Evolutionary conservation across 2,329 filamentous ascomycete species (phyloP).

Genomic region (Thielaviopsis ethacetica): DNA sequence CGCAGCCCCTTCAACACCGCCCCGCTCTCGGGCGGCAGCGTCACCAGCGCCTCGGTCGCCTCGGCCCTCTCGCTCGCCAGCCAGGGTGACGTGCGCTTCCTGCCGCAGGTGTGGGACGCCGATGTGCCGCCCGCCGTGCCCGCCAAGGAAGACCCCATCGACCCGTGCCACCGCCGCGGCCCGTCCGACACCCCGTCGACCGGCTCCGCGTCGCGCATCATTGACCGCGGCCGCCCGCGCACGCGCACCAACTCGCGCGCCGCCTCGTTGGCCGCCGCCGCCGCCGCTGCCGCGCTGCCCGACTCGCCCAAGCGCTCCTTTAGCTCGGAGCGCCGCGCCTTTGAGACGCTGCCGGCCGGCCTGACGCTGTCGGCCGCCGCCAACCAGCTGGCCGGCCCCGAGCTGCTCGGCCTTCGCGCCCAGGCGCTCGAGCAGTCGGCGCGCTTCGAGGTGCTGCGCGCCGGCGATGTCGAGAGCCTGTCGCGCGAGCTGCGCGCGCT

Average conservation of each 20-base stretch:
- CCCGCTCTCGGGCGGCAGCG: background rate
- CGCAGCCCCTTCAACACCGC: background rate
- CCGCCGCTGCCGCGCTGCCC: constrained; percentile 12
- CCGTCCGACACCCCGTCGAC: constrained; percentile 31
- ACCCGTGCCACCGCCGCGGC: constrained; percentile 28
- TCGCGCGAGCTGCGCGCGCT: constrained; percentile 59
- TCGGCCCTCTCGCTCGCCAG: background rate
- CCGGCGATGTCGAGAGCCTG: constrained; percentile 46
- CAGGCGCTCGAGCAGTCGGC: constrained; percentile 47
- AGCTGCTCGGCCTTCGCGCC: constrained; percentile 35
- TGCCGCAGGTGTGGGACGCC: background rate
- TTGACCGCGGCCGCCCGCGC: constrained; percentile 44
- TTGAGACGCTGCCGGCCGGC: constrained; percentile 44
- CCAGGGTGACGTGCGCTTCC: background rate
- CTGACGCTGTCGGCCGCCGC: constrained; percentile 36
- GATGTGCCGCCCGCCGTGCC: constrained; percentile 2
- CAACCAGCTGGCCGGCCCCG: constrained; percentile 28
- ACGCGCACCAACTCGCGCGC: constrained; percentile 31
- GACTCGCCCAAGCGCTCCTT: constrained; percentile 28
- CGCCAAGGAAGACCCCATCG: background rate
- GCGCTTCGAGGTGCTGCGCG: constrained; percentile 46
- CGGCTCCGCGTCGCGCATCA: constrained; percentile 24
- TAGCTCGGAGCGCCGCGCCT: constrained; percentile 38
- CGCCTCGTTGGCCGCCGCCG: constrained; percentile 17
- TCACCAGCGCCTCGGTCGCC: background rate